phyloP scores from a whole-genome alignment of 352 stramenopile genomes.

The Phytopythium helicoides region DNA sequence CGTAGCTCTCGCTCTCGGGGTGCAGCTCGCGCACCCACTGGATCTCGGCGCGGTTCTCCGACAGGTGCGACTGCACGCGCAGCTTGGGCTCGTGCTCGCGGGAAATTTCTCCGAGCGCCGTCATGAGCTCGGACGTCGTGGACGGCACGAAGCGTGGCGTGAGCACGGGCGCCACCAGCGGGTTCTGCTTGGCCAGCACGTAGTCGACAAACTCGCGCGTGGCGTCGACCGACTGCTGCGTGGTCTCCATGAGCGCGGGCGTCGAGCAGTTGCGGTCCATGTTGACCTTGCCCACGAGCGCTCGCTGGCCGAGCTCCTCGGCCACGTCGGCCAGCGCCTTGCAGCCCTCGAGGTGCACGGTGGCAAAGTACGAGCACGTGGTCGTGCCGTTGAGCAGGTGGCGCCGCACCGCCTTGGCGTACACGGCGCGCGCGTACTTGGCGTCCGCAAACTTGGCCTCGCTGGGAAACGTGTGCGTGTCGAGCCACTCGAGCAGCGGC shows the following conservation, averaged over 20 bases:
- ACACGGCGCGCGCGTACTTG: conserved; percentile 76
- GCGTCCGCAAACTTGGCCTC: conserved; percentile 78
- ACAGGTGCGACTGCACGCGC: conserved; percentile 91
- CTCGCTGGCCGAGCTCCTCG: conserved; percentile 82
- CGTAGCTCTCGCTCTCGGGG: conserved; percentile 78
- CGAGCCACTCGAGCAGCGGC: conserved; percentile 91
- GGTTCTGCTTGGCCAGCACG: conserved; percentile 65
- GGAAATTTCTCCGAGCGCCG: conserved; percentile 74
- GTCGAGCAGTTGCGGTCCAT: conserved; percentile 92
- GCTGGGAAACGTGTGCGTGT: conserved; percentile 94
- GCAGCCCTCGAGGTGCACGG: conserved; percentile 87
- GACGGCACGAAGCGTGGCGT: conserved; percentile 94
- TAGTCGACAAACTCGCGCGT: conserved; percentile 89
- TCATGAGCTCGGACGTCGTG: conserved; percentile 84
- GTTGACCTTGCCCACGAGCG: conserved; percentile 93
- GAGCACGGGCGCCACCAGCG: conserved; percentile 87
- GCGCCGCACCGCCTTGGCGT: conserved; percentile 84
- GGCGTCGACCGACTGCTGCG: conserved; percentile 74
- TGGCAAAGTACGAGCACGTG: conserved; percentile 94
- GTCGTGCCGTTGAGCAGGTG: conserved; percentile 91
- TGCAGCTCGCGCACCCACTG: conserved; percentile 83
- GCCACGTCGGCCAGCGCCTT: conserved; percentile 91
- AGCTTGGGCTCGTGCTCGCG: conserved; percentile 65
- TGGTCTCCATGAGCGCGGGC: conserved; percentile 84
- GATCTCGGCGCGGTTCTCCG: conserved; percentile 89